Base-by-base conservation (phyloP, 1,284 basidiomycete species). In the Xanthoconium separans region DNA sequence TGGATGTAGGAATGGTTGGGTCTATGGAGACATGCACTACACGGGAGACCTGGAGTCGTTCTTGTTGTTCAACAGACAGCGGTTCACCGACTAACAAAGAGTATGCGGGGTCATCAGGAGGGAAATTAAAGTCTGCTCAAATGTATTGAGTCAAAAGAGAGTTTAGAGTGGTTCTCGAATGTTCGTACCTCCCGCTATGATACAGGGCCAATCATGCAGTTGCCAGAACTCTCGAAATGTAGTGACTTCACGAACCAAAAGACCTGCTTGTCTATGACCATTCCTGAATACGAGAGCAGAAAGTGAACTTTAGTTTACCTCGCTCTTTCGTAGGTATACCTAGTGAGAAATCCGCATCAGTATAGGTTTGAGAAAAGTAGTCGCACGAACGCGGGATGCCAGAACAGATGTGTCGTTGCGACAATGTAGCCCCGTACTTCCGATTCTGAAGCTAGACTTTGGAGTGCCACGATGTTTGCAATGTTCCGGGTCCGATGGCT, bases 361-460 rank as follows among this genome's bases (percentile, higher is more conserved):
- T 6, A 5, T 30, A 27, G 27, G 8, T 48, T 40, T 12, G 20
- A 43, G 56, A 48, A 56, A 43, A 37, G 33, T 39, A 10, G 18
- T 39, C 16, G 31, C 22, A 74, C 79, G 60, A 68, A 91, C 87
- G 80, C 84, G 8, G 95, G 94, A 71, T 97, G 94, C 95, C 95
- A 98, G 72, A 98, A 98, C 7, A 89, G 78, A 75, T 89, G 93
- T 0, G 92, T 93, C 0, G 94, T 96, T 2, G 84, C 92, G 6
- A 94, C 74, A 43, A 95, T 73, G 39, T 91, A 67, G 16, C 89
- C 86, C 20, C 73, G 67, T 8, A 70, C 65, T 12, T 70, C 64
- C 36, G 71, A 58, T 6, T 73, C 69, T 6, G 70, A 66, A 27
- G 15, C 51, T 18, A 55, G 37, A 47, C 74, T 74, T 60, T 77